Percentiles rank a stretch among this genome's conserved stretches.
Conservation (phyloP, 257 asterid genomes). For the Lithospermum erythrorhizon region DNA sequence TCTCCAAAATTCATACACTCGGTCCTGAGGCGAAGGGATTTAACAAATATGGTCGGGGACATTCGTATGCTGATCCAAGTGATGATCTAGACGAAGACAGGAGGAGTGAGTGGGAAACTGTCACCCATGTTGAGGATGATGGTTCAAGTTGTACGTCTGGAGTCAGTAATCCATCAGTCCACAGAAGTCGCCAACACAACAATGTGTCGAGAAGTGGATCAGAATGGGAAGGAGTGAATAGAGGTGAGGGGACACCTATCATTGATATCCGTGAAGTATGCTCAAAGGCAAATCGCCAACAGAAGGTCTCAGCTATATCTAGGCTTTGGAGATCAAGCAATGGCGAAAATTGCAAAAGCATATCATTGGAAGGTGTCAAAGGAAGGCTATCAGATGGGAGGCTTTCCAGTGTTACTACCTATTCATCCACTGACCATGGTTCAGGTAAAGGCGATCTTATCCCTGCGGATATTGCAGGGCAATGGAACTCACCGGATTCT, state of each 20-base stretch:
- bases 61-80: too few relatives aligned
- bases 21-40: too few relatives aligned
- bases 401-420: too few relatives aligned
- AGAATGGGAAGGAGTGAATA: slow-evolving; percentile 23
- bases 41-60: too few relatives aligned
- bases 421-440: too few relatives aligned
- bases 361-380: slow-evolving; percentile 26
- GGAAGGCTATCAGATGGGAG: too few relatives aligned
- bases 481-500: too few relatives aligned
- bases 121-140: slow-evolving; percentile 45
- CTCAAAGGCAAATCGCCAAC: slow-evolving; percentile 15
- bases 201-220: slow-evolving; percentile 16
- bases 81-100: too few relatives aligned
- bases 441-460: too few relatives aligned
- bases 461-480: too few relatives aligned
- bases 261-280: slow-evolving; percentile 26
- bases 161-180: slow-evolving; percentile 31
- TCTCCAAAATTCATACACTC: too few relatives aligned
- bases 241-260: slow-evolving; percentile 17
- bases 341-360: slow-evolving; percentile 28
- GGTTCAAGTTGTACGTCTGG: slow-evolving; percentile 46
- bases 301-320: slow-evolving; percentile 25
- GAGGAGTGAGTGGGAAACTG: slow-evolving; percentile 58
- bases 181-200: slow-evolving; percentile 16
- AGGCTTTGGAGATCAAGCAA: slow-evolving; percentile 31